Evolutionary conservation across 2,329 filamentous ascomycete genomes (phyloP), one percentile per base, ranked within the genome.

Genomic region (Daldinia eschscholtzii): DNA sequence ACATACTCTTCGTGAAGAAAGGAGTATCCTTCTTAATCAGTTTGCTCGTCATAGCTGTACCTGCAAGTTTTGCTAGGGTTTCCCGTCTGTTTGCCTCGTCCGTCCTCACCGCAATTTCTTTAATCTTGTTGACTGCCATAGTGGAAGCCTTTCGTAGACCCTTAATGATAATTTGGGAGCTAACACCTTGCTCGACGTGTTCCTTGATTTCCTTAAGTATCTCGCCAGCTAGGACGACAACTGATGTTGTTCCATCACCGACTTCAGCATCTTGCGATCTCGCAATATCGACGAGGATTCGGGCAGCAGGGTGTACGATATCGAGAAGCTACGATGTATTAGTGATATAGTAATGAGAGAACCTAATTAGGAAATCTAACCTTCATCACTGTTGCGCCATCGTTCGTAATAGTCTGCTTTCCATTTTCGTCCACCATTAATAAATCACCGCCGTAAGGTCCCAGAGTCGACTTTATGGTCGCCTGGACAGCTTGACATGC

Each of bases 321-420:
- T 99, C 96, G 80, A 99, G 92, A 62, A 99, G 92, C 93, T 96
- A 77, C 39, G 46, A 46, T 59, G 70, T 64, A 44, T 46, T 18
- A 3, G 60, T 39, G 50, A 10, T 58, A n/a, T 42, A 1, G 13
- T 48, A 18, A n/a, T 10, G 5, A 50, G 5, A 23, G 39, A 20
- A 39, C 6, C 4, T 4, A 7, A 7, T 26, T 12, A 44, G 42
- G 1, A 13, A 39, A 6, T 46, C 82, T 75, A 81, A 93, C 93
- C 91, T 98, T 98, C 96, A 99, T 99, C 70, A 98, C 96, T 57
- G 96, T 99, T 56, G 96, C 96, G 79, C 96, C 96, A 84, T 99
- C 96, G 83, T 99, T 99, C 76, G 96, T 99, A 80, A 99, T 98
- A 62, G 96, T 99, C 84, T 98, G 94, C 81, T 85, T 91, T 81